A percentile compares a stretch with the other conserved stretches of the same genome.
Conservation (phyloP, 169 alveolate genomes). For the Babesia ovis region DNA sequence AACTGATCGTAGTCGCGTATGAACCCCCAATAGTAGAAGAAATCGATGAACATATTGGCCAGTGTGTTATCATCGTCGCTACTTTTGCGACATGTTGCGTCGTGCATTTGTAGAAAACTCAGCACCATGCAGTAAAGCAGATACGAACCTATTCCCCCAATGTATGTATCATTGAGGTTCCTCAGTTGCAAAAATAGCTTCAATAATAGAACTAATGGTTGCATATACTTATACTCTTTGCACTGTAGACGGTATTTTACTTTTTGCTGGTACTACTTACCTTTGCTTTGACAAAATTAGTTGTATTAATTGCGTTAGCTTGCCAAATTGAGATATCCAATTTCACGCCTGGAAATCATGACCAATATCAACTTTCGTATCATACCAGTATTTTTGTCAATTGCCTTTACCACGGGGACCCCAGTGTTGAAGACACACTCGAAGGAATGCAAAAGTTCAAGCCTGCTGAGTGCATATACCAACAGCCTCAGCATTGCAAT, state of each 20-base stretch:
- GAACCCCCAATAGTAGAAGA: slow-evolving; percentile 76
- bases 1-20: slow-evolving; percentile 60
- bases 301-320: slow-evolving; percentile 40
- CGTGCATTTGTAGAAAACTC: slow-evolving; percentile 75
- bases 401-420: slow-evolving; percentile 66
- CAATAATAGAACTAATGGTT: slow-evolving; percentile 71
- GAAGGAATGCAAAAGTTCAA: slow-evolving; percentile 65
- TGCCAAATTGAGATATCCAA: slow-evolving; percentile 49
- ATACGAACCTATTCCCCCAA: slow-evolving; percentile 80
- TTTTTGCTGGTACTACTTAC: not conserved
- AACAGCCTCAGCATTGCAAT: slow-evolving; percentile 31
- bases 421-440: slow-evolving; percentile 65
- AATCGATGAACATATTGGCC: slow-evolving; percentile 64
- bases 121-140: slow-evolving; percentile 76
- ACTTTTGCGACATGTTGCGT: slow-evolving; percentile 44
- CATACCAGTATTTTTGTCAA: slow-evolving; percentile 64
- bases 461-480: slow-evolving; percentile 52
- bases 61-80: slow-evolving; percentile 54
- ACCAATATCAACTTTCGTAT: too few species aligned
- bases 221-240: slow-evolving; percentile 69
- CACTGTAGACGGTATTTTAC: slow-evolving; percentile 29
- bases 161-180: slow-evolving; percentile 74
- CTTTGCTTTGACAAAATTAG: slow-evolving; percentile 53
- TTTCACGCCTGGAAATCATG: slow-evolving; percentile 27
- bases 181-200: slow-evolving; percentile 74